Evolutionary conservation across 2,329 filamentous ascomycete genomes (phyloP), one percentile per base, ranked within the genome.

Genomic region (Rosellinia necatrix): DNA sequence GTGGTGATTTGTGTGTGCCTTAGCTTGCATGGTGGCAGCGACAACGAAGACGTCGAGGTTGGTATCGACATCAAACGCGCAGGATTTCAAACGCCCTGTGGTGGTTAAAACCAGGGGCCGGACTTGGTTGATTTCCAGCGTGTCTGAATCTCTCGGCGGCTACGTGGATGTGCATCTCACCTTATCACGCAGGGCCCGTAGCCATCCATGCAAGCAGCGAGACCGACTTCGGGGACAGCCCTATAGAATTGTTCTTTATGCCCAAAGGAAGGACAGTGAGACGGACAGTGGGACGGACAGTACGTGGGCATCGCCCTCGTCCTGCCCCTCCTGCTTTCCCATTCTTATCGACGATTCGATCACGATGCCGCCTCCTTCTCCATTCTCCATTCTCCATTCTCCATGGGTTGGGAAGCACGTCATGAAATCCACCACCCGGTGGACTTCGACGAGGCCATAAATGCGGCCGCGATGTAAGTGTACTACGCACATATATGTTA

Each of bases 111-210:
- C 29, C 9, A 41, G 27, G 25, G 21, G 24, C 22, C 13, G 38
- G 13, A n/a, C 38, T 5, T 47, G 12, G 21, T 19, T 40, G 37
- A 35, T 40, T n/a, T 52, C 38, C 46, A 46, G 44, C 27, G n/a
- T 44, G 41, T 12, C 21, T 38, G 30, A 49, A 21, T 53, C 43
- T 53, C 44, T 54, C 49, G 55, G 55, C 55, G 49, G 55, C 55
- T 58, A 58, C 55, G 55, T 58, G 55, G 46, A 58, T 53, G 55
- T 35, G 55, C 50, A 50, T 35, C 46, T 54, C 44, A 54, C 51
- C 46, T 58, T 58, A 49, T 46, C 55, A 58, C 49, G 25, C 8
- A 37, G 15, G 21, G 15, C 12, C 17, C 34, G 53, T 43, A 6
- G 47, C 30, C 42, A 58, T 54, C 50, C 43, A 49, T 4, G 8